Percentiles rank a stretch among this genome's conserved stretches.
Evolutionary conservation across 352 stramenopile genomes (phyloP).

Genomic region (Pythium insidiosum): DNA sequence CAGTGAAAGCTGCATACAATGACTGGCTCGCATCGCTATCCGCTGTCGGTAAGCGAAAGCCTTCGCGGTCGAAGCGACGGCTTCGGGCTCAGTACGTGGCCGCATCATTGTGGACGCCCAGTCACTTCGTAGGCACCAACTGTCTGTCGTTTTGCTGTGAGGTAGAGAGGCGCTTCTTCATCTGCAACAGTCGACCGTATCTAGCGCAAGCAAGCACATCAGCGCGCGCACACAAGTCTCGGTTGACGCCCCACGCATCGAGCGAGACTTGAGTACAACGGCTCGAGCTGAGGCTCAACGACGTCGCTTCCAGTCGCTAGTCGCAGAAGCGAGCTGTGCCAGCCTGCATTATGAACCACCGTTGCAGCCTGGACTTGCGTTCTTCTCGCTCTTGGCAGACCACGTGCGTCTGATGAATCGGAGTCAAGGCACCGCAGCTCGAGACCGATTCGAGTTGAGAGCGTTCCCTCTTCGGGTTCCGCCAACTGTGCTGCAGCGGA

Average conservation of each 20-base stretch:
- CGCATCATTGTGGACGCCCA: background rate
- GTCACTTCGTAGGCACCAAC: background rate
- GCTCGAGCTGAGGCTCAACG: conserved; percentile 6
- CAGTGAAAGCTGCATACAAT: no score
- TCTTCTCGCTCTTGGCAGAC: conserved; percentile 35
- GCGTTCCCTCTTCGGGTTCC: conserved; percentile 20
- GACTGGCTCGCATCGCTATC: no score
- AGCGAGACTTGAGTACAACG: no score
- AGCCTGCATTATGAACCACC: conserved; percentile 22
- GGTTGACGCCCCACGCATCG: background rate
- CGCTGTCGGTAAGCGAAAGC: no score
- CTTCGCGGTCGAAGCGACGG: no score
- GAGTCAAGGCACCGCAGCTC: background rate
- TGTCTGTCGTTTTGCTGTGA: conserved; percentile 42
- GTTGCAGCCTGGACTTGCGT: conserved; percentile 32
- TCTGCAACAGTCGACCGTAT: conserved; percentile 35
- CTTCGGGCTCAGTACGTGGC: no score
- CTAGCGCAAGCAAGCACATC: conserved; percentile 38
- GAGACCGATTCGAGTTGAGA: conserved; percentile 7
- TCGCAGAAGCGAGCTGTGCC: conserved; percentile 34
- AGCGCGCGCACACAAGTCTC: conserved; percentile 8
- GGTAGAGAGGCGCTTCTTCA: conserved; percentile 20
- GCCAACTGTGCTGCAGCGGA: conserved; percentile 12
- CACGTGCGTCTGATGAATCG: conserved; percentile 13
- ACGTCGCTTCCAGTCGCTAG: conserved; percentile 25